Evolutionary conservation across 208 protist genomes (phyloP), one percentile per base, ranked within the genome.

Genomic region (Leptomonas pyrrhocoris): DNA sequence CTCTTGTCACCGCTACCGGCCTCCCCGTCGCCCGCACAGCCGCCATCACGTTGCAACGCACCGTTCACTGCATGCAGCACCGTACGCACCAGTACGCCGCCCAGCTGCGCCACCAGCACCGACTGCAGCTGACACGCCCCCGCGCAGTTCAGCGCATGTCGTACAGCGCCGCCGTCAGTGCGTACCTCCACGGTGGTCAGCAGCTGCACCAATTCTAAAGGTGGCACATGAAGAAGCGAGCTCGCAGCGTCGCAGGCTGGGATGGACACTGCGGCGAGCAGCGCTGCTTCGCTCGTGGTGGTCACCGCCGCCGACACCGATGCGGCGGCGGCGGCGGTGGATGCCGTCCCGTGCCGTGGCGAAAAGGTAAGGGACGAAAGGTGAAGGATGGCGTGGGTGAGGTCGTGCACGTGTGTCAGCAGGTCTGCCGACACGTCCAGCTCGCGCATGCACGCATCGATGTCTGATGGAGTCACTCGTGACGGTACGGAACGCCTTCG

Each of bases 61-160:
- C 19, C 0, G 55, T 76, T 76, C 9, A 64, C 23, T 16, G 66
- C 61, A 0, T 56, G 25, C 55, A 76, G 13, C 8, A 69, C 30
- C 21, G 61, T 58, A 12, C 54, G 25, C 54, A 76, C 70, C 25
- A 76, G 43, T 7, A 76, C 18, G 5, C 70, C 70, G 28, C 61
- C 70, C 7, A 76, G 50, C 27, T 64, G 51, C 19, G 53, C 55
- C 25, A 76, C 55, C 25, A 76, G 18, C 40, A 34, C 55, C 6
- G 42, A 43, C 46, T 69, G 70, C 61, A 76, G 56, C 70, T 76
- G 70, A 49, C 34, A 28, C 18, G 70, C 70, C 28, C 70, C 70
- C 21, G 70, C 34, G n/a, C 54, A 69, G 55, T 76, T 68, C 48
- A 69, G n/a, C 16, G 70, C 54, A 27, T 76, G 70, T 1, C 55